Conservation (phyloP, 345 rosid genomes). For the Hibiscus trionum region DNA sequence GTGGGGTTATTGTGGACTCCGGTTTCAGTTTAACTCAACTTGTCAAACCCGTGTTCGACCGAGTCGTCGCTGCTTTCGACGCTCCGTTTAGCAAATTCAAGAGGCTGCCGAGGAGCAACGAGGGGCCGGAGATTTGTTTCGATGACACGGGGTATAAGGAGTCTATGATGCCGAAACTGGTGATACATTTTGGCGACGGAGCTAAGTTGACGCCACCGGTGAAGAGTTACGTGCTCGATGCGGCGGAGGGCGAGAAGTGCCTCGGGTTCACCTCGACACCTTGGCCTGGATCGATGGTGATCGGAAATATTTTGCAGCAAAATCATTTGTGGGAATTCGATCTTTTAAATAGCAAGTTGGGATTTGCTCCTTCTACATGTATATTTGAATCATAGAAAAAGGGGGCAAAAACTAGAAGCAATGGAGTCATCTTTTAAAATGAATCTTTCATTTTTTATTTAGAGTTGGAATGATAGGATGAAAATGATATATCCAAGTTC, state of each 20-base stretch:
- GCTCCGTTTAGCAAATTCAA: not conserved
- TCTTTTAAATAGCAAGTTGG: conserved; percentile 24
- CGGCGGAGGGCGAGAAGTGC: conserved; percentile 27
- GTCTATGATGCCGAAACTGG: conserved; percentile 30
- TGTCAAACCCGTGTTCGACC: conserved; percentile 3
- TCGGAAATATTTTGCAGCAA: conserved; percentile 62
- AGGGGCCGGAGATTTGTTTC: conserved; percentile 43
- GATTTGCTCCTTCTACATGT: conserved; percentile 56
- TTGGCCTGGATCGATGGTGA: conserved; percentile 20
- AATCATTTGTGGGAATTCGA: conserved; percentile 60
- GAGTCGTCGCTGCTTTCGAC: conserved; percentile 3
- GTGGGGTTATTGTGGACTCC: conserved; percentile 21
- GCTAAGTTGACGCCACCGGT: conserved; percentile 38
- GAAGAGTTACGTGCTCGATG: conserved; percentile 42
- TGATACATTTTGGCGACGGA: conserved; percentile 40
- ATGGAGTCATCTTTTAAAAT: not conserved
- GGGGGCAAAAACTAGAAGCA: not conserved
- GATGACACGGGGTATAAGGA: conserved; percentile 17
- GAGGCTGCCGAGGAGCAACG: not conserved
- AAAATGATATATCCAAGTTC: not conserved
- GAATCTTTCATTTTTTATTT: not conserved
- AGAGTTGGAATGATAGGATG: not conserved
- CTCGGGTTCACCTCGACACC: conserved; percentile 27
- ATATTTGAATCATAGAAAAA: not conserved
- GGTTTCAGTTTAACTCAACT: conserved; percentile 21